Evolutionary conservation across 2,329 filamentous ascomycete species (phyloP), one percentile per base, ranked within the genome.

Genomic region (Hypoxylon rubiginosum): DNA sequence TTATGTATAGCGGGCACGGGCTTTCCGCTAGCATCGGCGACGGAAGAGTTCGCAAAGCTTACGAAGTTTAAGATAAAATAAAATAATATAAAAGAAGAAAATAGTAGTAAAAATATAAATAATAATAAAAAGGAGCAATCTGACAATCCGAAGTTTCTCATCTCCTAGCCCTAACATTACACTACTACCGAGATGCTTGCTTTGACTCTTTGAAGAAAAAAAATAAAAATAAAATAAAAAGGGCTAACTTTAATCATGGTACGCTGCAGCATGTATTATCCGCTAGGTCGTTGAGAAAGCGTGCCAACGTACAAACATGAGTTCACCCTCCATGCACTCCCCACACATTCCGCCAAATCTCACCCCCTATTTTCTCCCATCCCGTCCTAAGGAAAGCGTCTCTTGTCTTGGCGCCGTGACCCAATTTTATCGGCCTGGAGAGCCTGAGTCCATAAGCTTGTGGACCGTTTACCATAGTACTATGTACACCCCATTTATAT

Each of bases 341-440:
- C 69, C 62, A 71, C 65, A 57, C 56, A 66, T 58, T 67, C 63
- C 70, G 65, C 58, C 57, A 65, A 72, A 71, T 66, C 64, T 69
- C 68, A 70, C 67, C 68, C 66, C 68, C 65, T 60, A 68, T 67
- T 62, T 17, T 49, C 62, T 59, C 62, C 58, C 45, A 66, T 67
- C 60, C 64, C 59, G 34, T 60, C 68, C 51, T 61, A 54, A 64
- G 63, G 52, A 64, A 71, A 72, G 70, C 64, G 68, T 69, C 67
- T 69, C 65, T 57, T 58, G 60, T 68, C 66, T 69, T 70, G 66
- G 65, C 66, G 62, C 59, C 53, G 64, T 70, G 59, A 63, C 62
- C 65, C 66, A 68, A 24, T 24, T 72, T 21, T 62, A 4, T 49
- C 58, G 61, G 67, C 67, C 64, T 64, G 67, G 64, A 54, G 63